Conservation (phyloP, 768 basidiomycete genomes). For the Wakefieldia striispora region DNA sequence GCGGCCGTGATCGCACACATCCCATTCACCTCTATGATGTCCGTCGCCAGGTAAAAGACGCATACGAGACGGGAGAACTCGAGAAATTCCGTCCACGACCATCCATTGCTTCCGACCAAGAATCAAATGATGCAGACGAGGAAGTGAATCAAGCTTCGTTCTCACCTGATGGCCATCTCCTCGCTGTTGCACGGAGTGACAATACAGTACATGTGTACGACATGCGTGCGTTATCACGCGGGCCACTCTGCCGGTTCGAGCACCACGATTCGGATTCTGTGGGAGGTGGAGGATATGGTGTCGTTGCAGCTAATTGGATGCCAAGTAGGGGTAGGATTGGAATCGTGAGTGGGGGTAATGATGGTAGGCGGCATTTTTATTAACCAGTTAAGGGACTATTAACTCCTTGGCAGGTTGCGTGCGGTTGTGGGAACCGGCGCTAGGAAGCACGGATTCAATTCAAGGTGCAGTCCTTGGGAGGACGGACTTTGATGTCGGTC, state of each 20-base stretch:
- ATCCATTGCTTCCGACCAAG: neutral
- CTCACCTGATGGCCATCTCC: slow-evolving; percentile 59
- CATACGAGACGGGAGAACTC: slow-evolving; percentile 33
- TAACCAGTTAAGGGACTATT: neutral
- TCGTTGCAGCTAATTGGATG: slow-evolving; percentile 55
- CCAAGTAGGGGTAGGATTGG: slow-evolving; percentile 42
- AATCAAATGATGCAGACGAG: slow-evolving; percentile 17
- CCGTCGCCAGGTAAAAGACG: slow-evolving; percentile 28
- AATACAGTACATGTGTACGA: slow-evolving; percentile 64
- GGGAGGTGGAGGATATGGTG: slow-evolving; percentile 41
- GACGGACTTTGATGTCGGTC: slow-evolving; percentile 53
- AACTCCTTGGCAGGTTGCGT: slow-evolving; percentile 48
- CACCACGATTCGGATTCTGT: slow-evolving; percentile 41
- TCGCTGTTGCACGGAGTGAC: slow-evolving; percentile 60
- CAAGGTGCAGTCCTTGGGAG: slow-evolving; percentile 54
- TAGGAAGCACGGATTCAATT: slow-evolving; percentile 33
- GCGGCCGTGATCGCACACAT: slow-evolving; percentile 22
- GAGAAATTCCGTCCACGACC: slow-evolving; percentile 31
- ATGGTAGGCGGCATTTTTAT: slow-evolving; percentile 44
- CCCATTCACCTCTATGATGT: slow-evolving; percentile 55
- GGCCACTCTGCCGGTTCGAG: slow-evolving; percentile 46
- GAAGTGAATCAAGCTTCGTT: slow-evolving; percentile 52
- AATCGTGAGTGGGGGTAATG: slow-evolving; percentile 59
- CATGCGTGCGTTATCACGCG: slow-evolving; percentile 46
- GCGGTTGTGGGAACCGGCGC: slow-evolving; percentile 60